Base-by-base conservation (phyloP, 495 filamentous ascomycete genomes). In the Penicillium soppii region DNA sequence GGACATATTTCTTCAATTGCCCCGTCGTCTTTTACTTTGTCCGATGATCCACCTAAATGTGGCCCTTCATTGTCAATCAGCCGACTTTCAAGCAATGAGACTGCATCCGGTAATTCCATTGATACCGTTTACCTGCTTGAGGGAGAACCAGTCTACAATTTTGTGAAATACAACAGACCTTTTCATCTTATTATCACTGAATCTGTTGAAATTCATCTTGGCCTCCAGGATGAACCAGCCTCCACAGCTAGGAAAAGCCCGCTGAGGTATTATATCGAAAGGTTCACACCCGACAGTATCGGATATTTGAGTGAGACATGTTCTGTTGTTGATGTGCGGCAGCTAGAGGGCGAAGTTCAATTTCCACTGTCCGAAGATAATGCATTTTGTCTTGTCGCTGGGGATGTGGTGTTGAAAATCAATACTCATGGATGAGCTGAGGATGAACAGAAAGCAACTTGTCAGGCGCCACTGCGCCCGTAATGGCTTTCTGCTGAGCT, bases 141-240 rank as follows among this genome's bases (percentile, higher is more conserved):
- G 43, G 43, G 42, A 10, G 43, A 22, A 35, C 29, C 22, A 22
- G 7, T 35, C 27, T 30, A 33, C 21, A 16, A 33, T 35, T 46
- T 22, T 46, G 43, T 46, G 26, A 33, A 22, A 32, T 33, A 5
- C 20, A 38, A 29, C 30, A 33, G 29, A 33, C 44, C 12, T 47
- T 38, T 36, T 13, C 44, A n/a, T 38, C 33, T 38, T 38, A 22
- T 15, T 38, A 38, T 22, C 44, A 19, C 44, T 15, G 44, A 26
- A 36, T 15, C 32, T 2, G 29, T 38, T 47, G 44, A 47, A 47
- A 30, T 47, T 13, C 32, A 47, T 25, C 30, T 47, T 20, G 44
- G 33, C 8, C 7, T 47, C 16, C 9, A 47, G 19, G 9, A 27
- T 27, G 5, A 27, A 27, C 9, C 25, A 27, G 9, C 4, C 9